Base-by-base conservation (phyloP, 2,329 filamentous ascomycete genomes). In the Alternaria tenuissima region DNA sequence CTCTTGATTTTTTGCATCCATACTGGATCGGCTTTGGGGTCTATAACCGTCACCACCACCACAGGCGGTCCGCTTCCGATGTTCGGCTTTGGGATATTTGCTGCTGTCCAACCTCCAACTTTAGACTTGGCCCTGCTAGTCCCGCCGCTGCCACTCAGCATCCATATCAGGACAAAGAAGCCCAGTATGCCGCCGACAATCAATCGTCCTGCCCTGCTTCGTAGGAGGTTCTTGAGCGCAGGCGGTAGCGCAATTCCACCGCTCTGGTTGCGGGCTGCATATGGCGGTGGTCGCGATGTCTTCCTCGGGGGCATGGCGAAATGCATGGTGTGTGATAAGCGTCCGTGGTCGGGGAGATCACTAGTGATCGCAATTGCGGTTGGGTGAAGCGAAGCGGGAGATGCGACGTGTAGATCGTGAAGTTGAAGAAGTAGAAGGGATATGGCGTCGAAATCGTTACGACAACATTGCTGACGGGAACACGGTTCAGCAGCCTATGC, bases 291-390 rank as follows among this genome's bases (percentile, higher is more conserved):
- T 75, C 90, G 88, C 67, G 91, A 94, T 74, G 87, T 88, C 81
- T 94, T 96, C 79, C 93, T 90, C 73, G 92, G 88, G 56, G 93
- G 93, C 71, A 96, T 89, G 65, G 94, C 93, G 84, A 94, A 93
- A 79, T 97, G 94, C 93, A 97, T 82, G 59, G 68, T 75, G 69
- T 71, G 63, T 51, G 32, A 44, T 41, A 53, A 51, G 46, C 54
- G 61, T 51, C 30, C 30, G 59, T 32, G 65, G 65, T 36, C 65
- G 68, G 61, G 68, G 65, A 59, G 59, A 60, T 44, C 22, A n/a
- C 41, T 57, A 41, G 38, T 41, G 38, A 41, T 14, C 28, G 54
- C 54, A 52, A 51, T 57, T 53, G 58, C 36, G 54, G 52, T 38
- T 49, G 32, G 26, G 42, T 26, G 55, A 41, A 46, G 39, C 58